Evolutionary conservation across 2,329 filamentous ascomycete species (phyloP).

Genomic region (Akanthomyces uredinophilus): DNA sequence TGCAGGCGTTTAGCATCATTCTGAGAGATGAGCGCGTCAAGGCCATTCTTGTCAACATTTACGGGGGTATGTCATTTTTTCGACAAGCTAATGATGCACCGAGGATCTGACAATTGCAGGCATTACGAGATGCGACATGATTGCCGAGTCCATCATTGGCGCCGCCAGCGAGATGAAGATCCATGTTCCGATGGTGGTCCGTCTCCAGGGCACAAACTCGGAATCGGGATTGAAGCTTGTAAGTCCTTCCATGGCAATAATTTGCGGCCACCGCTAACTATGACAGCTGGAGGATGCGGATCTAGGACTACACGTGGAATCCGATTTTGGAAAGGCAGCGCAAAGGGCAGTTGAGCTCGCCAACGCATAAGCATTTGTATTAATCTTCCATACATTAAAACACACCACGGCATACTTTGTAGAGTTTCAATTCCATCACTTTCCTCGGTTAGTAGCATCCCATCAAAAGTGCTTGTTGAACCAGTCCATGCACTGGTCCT

Average conservation of each 20-base stretch:
- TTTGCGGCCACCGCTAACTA: neutral
- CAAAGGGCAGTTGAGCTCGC: slow-evolving; percentile 22
- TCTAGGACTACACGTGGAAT: slow-evolving; percentile 23
- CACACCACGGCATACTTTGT: neutral
- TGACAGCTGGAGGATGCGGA: slow-evolving; percentile 23
- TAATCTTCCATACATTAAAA: neutral
- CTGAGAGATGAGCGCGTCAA: slow-evolving; percentile 66
- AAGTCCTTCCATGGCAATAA: slow-evolving; percentile 17
- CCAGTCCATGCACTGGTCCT: slow-evolving; percentile 31
- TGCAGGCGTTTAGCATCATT: slow-evolving; percentile 69
- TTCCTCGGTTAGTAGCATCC: neutral
- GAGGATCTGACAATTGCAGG: slow-evolving; percentile 25
- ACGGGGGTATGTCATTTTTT: slow-evolving; percentile 28
- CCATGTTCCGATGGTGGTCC: slow-evolving; percentile 39
- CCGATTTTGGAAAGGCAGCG: slow-evolving; percentile 24
- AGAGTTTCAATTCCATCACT: neutral
- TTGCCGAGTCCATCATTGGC: slow-evolving; percentile 43
- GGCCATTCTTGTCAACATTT: slow-evolving; percentile 59
- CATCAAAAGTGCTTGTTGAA: slow-evolving; percentile 24
- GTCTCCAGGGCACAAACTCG: slow-evolving; percentile 44
- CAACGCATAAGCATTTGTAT: neutral
- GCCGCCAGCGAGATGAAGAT: slow-evolving; percentile 35
- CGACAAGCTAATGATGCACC: neutral
- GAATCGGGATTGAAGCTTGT: slow-evolving; percentile 36
- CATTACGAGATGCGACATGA: slow-evolving; percentile 46